Evolutionary conservation across 2,329 filamentous ascomycete genomes (phyloP).

Genomic region (Clathrospora elynae): DNA sequence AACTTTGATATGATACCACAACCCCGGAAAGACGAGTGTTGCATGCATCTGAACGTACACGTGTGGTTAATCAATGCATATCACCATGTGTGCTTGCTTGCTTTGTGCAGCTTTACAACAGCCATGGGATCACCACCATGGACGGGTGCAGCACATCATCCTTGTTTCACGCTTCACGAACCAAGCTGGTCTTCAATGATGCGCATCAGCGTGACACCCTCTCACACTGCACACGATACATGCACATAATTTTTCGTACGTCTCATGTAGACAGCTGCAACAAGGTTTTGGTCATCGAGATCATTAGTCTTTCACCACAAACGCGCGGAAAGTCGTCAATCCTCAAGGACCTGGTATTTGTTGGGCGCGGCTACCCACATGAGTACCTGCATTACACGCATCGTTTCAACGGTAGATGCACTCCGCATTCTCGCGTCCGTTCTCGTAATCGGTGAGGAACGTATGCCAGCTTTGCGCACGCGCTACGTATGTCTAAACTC

Average conservation of each 20-base stretch:
- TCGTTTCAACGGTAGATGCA: slow-evolving; percentile 2
- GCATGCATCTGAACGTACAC: slow-evolving; percentile 2
- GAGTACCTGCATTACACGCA: slow-evolving; percentile 1
- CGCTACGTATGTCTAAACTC: not conserved
- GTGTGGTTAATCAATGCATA: not conserved
- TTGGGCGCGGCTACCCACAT: slow-evolving; percentile 11
- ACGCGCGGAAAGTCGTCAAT: slow-evolving; percentile 2
- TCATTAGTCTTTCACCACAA: not conserved
- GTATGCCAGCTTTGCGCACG: not conserved
- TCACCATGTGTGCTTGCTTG: not conserved
- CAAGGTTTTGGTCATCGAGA: not conserved
- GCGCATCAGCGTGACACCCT: not conserved
- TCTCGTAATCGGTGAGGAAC: not conserved
- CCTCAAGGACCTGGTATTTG: slow-evolving; percentile 4
- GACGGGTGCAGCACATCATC: slow-evolving; percentile 8
- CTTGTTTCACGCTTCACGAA: slow-evolving; percentile 1
- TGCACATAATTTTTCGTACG: slow-evolving; percentile 1
- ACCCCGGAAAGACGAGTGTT: not conserved
- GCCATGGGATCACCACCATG: not conserved
- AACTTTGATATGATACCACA: slow-evolving; percentile 1
- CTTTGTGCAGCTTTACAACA: not conserved
- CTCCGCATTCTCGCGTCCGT: not conserved
- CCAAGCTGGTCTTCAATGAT: too few relatives aligned
- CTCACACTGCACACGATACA: not conserved
- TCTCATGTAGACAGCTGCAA: not conserved